Conservation (phyloP, 305 asterid species). For the Fraxinus albicans region DNA sequence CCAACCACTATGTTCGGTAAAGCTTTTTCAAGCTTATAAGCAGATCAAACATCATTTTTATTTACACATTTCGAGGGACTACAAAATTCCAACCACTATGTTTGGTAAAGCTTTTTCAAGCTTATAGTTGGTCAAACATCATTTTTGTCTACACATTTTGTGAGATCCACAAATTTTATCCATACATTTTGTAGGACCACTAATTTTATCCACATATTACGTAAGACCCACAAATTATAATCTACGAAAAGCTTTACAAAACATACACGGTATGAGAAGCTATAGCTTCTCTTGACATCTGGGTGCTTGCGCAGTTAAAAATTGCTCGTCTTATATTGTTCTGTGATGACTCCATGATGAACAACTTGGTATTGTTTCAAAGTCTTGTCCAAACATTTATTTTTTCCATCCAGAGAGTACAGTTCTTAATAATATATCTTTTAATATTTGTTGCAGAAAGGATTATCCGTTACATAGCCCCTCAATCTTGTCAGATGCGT, state of each 20-base stretch:
- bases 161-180: background rate
- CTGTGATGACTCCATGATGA: background rate
- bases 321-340: background rate
- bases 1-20: background rate
- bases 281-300: background rate
- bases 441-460: constrained; percentile 44
- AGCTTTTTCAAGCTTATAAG: background rate
- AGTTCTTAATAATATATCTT: background rate
- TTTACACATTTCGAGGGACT: no score
- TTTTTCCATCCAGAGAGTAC: background rate
- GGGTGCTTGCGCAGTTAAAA: background rate
- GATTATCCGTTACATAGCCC: constrained; percentile 66
- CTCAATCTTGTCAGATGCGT: constrained; percentile 77
- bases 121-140: background rate
- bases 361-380: background rate
- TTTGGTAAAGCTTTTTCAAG: background rate
- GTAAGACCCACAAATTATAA: background rate
- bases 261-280: background rate
- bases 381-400: background rate
- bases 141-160: background rate
- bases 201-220: background rate
- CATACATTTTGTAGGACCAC: background rate
- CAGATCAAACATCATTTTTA: background rate
- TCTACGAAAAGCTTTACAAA: background rate
- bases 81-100: background rate